A percentile compares a stretch with the other conserved stretches of the same genome.
Evolutionary conservation across 1,284 basidiomycete genomes (phyloP).

Genomic region (Exobasidium cylindrosporum): DNA sequence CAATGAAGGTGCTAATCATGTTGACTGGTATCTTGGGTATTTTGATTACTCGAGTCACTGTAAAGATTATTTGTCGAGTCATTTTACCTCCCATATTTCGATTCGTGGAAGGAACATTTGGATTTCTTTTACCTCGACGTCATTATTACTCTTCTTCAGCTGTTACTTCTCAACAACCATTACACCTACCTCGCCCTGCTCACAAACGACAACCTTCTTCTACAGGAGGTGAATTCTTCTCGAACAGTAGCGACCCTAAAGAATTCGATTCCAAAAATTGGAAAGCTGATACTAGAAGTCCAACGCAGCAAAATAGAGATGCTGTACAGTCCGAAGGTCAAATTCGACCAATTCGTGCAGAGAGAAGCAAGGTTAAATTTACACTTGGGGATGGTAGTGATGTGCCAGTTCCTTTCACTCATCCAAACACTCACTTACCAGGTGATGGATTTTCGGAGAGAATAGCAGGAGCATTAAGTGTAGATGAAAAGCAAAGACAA

Average conservation of each 20-base stretch:
- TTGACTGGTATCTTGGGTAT: slow-evolving; percentile 63
- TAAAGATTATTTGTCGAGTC: slow-evolving; percentile 37
- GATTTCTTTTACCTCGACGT: slow-evolving; percentile 39
- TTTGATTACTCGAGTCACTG: slow-evolving; percentile 76
- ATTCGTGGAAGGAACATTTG: slow-evolving; percentile 30
- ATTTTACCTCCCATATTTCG: slow-evolving; percentile 39
- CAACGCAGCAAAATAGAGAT: slow-evolving; percentile 6
- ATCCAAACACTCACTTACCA: slow-evolving; percentile 6
- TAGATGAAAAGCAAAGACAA: slow-evolving; percentile 10
- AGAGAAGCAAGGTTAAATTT: slow-evolving; percentile 11
- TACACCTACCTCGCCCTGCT: slow-evolving; percentile 19
- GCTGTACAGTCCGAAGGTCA: not conserved
- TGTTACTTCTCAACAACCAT: slow-evolving; percentile 8
- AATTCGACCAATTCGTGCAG: not conserved
- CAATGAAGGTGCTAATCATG: slow-evolving; percentile 61
- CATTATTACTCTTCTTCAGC: slow-evolving; percentile 33
- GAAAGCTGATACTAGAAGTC: slow-evolving; percentile 1
- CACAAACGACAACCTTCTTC: not conserved
- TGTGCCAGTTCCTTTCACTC: slow-evolving; percentile 15
- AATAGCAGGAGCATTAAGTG: slow-evolving; percentile 16
- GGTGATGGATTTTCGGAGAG: slow-evolving; percentile 36
- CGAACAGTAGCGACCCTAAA: not conserved
- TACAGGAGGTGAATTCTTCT: not conserved
- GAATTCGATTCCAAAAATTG: not conserved
- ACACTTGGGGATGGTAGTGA: slow-evolving; percentile 7